Percentiles rank a stretch among this genome's conserved stretches.
Conservation (phyloP, 2,329 filamentous ascomycete species). For the Cladophialophora chaetospira region DNA sequence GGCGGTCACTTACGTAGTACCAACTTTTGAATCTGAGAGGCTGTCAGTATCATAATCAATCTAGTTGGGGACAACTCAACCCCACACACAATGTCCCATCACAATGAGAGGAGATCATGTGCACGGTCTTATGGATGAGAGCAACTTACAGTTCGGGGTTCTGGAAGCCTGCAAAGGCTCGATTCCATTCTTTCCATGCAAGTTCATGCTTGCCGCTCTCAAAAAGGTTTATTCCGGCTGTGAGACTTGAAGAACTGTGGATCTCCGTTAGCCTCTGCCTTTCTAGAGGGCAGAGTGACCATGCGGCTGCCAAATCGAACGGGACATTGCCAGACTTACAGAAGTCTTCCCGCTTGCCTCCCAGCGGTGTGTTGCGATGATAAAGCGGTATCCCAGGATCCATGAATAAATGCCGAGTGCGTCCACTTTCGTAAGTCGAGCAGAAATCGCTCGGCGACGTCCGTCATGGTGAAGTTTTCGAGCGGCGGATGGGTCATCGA, state of each 20-base stretch:
- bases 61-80: too few species aligned
- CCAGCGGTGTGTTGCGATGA: constrained; percentile 18
- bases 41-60: too few species aligned
- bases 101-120: too few species aligned
- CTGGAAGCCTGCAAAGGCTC: constrained; percentile 21
- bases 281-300: too few species aligned
- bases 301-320: too few species aligned
- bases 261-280: too few species aligned
- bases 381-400: constrained; percentile 20
- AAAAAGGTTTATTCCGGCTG: constrained; percentile 23
- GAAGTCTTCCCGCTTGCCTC: constrained; percentile 19
- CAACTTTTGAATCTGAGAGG: too few species aligned
- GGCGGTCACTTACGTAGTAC: too few species aligned
- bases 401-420: constrained; percentile 21
- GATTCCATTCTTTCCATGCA: constrained; percentile 21
- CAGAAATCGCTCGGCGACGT: constrained; percentile 17
- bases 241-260: constrained; percentile 17
- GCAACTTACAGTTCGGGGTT: too few species aligned
- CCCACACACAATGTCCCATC: too few species aligned
- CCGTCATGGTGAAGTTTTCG: constrained; percentile 11
- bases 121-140: too few species aligned
- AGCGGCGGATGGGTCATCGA: constrained; percentile 8
- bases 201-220: constrained; percentile 19
- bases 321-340: too few species aligned
- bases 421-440: constrained; percentile 25